Evolutionary conservation across 768 basidiomycete genomes (phyloP).

Genomic region (Pleurotus cornucopiae): DNA sequence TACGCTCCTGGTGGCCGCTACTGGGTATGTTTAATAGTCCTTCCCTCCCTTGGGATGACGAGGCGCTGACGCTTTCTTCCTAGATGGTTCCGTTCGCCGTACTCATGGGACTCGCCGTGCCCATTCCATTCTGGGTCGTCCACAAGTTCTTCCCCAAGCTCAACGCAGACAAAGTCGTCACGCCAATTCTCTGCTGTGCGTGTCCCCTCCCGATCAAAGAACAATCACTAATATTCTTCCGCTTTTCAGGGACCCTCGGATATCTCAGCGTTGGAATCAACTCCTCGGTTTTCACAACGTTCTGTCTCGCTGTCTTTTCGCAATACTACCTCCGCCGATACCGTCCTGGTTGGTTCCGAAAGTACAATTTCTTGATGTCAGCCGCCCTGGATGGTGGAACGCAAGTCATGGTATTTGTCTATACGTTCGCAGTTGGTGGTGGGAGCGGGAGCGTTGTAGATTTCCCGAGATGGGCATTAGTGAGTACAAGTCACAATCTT

Average conservation of each 20-base stretch:
- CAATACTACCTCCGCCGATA: constrained; percentile 41
- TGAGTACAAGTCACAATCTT: constrained; percentile 16
- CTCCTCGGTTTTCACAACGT: constrained; percentile 43
- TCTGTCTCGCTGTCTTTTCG: constrained; percentile 41
- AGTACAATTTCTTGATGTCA: constrained; percentile 48
- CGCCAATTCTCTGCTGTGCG: constrained; percentile 41
- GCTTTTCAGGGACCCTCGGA: constrained; percentile 33
- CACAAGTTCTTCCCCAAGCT: constrained; percentile 45
- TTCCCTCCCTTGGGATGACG: too few species aligned
- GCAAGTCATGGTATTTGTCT: constrained; percentile 43
- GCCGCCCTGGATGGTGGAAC: constrained; percentile 53
- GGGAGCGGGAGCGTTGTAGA: constrained; percentile 33
- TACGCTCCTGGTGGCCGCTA: constrained; percentile 45
- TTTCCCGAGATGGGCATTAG: constrained; percentile 36
- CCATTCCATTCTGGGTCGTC: constrained; percentile 51
- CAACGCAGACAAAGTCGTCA: constrained; percentile 44
- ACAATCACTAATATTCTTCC: not conserved
- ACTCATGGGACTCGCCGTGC: constrained; percentile 46
- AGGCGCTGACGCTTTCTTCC: not conserved
- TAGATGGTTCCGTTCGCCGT: constrained; percentile 44
- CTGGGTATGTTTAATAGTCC: constrained; percentile 22
- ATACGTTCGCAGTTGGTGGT: constrained; percentile 40
- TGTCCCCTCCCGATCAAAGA: not conserved
- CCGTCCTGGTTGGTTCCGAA: constrained; percentile 42
- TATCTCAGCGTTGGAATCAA: constrained; percentile 55